phyloP scores from a whole-genome alignment of 768 basidiomycete genomes.

The Russula olivacea region DNA sequence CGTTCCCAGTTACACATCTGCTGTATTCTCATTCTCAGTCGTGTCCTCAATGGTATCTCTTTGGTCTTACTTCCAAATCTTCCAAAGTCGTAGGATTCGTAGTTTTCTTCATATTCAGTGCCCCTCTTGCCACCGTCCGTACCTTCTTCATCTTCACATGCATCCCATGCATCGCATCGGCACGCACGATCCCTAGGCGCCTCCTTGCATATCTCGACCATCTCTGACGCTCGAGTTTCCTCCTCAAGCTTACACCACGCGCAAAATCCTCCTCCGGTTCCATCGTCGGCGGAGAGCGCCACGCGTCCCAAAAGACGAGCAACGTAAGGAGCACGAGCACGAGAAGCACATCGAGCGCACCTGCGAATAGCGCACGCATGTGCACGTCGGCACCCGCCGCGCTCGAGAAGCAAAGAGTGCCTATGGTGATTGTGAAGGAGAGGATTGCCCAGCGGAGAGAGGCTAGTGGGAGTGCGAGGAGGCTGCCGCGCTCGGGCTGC shows the following conservation, averaged over 20 bases:
- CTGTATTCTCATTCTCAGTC: not conserved
- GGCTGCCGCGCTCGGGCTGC: not conserved
- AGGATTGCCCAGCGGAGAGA: slow-evolving; percentile 13
- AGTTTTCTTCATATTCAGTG: not conserved
- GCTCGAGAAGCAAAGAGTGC: not conserved
- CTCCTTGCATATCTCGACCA: not conserved
- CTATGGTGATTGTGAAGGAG: slow-evolving; percentile 5
- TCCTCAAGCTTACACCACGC: not conserved
- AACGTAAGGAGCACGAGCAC: not conserved
- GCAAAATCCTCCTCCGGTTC: slow-evolving; percentile 16
- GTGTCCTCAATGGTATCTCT: too few species aligned
- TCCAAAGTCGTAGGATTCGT: not conserved
- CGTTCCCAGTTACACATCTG: not conserved
- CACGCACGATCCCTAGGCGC: not conserved
- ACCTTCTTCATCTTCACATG: not conserved
- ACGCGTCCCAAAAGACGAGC: slow-evolving; percentile 17
- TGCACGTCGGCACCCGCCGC: not conserved
- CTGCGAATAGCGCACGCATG: slow-evolving; percentile 1
- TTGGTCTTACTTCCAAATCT: not conserved
- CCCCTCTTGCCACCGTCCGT: not conserved
- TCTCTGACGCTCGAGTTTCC: not conserved
- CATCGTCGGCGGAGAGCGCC: slow-evolving; percentile 10
- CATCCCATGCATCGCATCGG: not conserved
- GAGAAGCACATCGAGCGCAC: slow-evolving; percentile 3
- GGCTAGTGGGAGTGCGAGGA: slow-evolving; percentile 10